These are phyloP conservation scores for Hypoxylon lenormandii DNA, from an alignment of 495 filamentous ascomycete species.

Conservation along the genomic window DNA sequence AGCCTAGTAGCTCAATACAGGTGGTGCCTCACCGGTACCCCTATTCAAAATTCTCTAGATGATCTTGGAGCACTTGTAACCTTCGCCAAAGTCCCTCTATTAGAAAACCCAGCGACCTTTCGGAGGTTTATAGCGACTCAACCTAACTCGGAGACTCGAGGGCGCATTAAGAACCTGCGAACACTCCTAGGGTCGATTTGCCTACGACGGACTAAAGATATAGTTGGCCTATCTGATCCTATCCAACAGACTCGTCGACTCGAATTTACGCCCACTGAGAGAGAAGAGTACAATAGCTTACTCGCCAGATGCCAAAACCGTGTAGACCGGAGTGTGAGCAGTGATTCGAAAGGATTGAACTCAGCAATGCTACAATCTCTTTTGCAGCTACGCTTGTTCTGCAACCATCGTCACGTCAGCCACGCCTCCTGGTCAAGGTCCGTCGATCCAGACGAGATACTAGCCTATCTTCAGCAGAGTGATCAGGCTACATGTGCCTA, in stretches of 20 bases:
- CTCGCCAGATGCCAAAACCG: neutral
- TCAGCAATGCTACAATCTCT: conserved; percentile 45
- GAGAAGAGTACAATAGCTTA: conserved; percentile 8
- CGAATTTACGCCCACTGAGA: conserved; percentile 1
- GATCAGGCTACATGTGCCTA: neutral
- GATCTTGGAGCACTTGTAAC: conserved; percentile 36
- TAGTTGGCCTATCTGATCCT: neutral
- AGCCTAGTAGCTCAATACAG: conserved; percentile 43
- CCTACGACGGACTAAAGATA: conserved; percentile 37
- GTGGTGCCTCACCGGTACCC: conserved; percentile 54
- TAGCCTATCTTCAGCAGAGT: conserved; percentile 4
- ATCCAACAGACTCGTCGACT: conserved; percentile 1
- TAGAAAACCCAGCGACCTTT: conserved; percentile 35
- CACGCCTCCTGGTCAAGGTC: neutral
- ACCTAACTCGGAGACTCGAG: conserved; percentile 30
- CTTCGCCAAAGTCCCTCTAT: conserved; percentile 39
- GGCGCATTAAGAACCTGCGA: neutral
- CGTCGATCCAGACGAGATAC: neutral
- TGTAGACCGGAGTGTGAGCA: neutral
- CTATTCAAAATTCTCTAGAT: conserved; percentile 52
- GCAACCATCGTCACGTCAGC: conserved; percentile 57
- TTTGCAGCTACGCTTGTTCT: conserved; percentile 59
- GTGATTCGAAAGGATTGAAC: neutral
- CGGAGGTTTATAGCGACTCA: conserved; percentile 25
- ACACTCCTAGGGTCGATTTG: conserved; percentile 38